Base-by-base conservation (phyloP, 1,139 yeast genomes). In the Suhomyces guaymorum region DNA sequence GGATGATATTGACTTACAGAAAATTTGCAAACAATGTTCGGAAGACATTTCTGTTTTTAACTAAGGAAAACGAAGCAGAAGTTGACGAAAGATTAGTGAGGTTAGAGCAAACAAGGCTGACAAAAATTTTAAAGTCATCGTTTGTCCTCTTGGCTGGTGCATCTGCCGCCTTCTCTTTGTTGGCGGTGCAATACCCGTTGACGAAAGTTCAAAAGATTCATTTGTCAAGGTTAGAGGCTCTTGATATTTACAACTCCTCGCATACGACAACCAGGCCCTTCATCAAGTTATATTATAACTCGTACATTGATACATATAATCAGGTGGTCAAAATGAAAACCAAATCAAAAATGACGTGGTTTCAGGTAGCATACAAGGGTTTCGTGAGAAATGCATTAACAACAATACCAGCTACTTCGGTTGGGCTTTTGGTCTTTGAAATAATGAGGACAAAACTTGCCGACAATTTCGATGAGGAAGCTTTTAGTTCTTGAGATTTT, bases 81-180 rank as follows among this genome's bases (percentile, higher is more conserved):
- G 44, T 62, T 51, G 66, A 65, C 38, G 65, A 63, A 30, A 48
- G 47, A 15, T 28, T 55, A 26, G 50, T 60, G 9, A 48, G 52
- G 27, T 47, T 64, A 15, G 76, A 70, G 36, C 62, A 63, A 29
- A 61, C 61, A 15, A 51, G 72, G 28, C 73, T 68, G 67, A 65
- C 73, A 1, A 70, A 65, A 43, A 68, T 80, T 24, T 59, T 85
- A 28, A 80, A 78, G 48, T 82, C 95, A 7, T 61, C 84, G 1
- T 87, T 86, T 55, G 77, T 88, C 4, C 70, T 90, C 25, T 48
- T 83, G n/a, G 96, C 95, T 0, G 97, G 97, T 7, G 89, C 94
- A 10, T 70, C 86, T 4, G 96, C 97, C 0, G 92, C 97, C 0
- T 67, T 82, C 22, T 70, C 89, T 0, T 63, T 90, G 16, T 79